Percentiles rank a stretch among this genome's conserved stretches.
phyloP scores from a whole-genome alignment of 345 rosid species.

The Pistacia integerrima region DNA sequence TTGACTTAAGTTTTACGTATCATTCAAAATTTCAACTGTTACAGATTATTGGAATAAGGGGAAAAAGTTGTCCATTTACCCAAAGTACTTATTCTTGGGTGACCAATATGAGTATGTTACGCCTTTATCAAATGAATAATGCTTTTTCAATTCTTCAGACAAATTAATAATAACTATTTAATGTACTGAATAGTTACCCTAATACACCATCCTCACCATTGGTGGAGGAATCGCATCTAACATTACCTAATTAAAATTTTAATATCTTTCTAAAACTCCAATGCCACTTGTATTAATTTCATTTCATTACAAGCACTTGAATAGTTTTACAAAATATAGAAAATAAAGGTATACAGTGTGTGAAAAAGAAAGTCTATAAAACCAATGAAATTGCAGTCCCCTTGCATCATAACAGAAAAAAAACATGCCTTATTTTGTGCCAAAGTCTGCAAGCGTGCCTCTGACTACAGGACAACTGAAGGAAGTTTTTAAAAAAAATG shows the following conservation, averaged over 20 bases:
- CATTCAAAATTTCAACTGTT: too few relatives aligned
- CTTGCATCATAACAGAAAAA: neutral
- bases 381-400: neutral
- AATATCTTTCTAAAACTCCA: neutral
- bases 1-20: too few relatives aligned
- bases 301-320: too few relatives aligned
- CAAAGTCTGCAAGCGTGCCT: neutral
- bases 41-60: too few relatives aligned
- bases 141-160: neutral
- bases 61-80: too few relatives aligned
- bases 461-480: conserved; percentile 23
- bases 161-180: too few relatives aligned
- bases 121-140: neutral
- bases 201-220: too few relatives aligned
- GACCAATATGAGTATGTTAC: conserved; percentile 5
- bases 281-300: neutral
- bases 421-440: conserved; percentile 15
- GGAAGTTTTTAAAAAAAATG: conserved; percentile 24
- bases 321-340: too few relatives aligned
- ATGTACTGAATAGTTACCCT: too few relatives aligned
- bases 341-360: neutral
- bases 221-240: neutral
- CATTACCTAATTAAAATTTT: neutral
- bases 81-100: too few relatives aligned
- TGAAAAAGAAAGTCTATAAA: neutral